A percentile compares a stretch with the other conserved stretches of the same genome.
These are phyloP conservation scores for Pestalotiopsis sp. DNA, from an alignment of 2,329 filamentous ascomycete genomes.

Conservation along the genomic window DNA sequence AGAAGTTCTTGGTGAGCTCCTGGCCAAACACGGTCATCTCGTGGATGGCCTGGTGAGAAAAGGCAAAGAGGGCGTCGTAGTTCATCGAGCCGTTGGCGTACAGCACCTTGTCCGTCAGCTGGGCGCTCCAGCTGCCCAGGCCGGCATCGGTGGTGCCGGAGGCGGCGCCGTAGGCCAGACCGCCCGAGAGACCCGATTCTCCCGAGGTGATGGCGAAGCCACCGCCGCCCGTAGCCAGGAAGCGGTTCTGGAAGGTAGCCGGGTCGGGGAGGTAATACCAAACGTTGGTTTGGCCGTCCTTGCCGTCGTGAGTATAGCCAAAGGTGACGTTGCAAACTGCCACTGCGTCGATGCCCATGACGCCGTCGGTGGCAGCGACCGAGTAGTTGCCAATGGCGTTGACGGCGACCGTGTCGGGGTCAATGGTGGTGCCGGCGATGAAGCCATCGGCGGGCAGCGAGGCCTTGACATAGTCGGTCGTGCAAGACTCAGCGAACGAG, in stretches of 20 bases:
- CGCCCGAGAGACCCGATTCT: background rate
- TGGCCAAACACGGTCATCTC: constrained; percentile 5
- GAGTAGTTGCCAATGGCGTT: constrained; percentile 6
- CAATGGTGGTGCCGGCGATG: background rate
- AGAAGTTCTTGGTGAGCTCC: constrained; percentile 3
- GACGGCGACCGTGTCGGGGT: background rate
- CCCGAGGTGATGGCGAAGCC: constrained; percentile 9
- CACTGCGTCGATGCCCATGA: background rate
- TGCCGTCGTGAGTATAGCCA: background rate
- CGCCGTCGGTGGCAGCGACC: background rate
- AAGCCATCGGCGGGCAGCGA: background rate
- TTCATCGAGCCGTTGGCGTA: constrained; percentile 8
- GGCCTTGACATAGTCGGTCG: background rate
- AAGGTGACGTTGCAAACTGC: constrained; percentile 8
- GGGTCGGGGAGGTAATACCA: constrained; percentile 4
- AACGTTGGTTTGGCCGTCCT: constrained; percentile 3
- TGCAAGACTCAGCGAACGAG: background rate
- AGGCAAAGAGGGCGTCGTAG: constrained; percentile 3
- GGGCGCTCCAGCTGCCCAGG: background rate
- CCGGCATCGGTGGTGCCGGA: constrained; percentile 3
- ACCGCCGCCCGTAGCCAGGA: background rate
- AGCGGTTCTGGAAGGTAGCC: background rate
- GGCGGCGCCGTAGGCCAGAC: constrained; percentile 5
- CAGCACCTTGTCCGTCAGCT: background rate
- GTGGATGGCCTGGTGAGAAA: constrained; percentile 5